Percentiles rank a stretch among this genome's conserved stretches.
These are phyloP conservation scores for Paramecium primaurelia DNA, from an alignment of 73 alveolate genomes.

Conservation along the genomic window DNA sequence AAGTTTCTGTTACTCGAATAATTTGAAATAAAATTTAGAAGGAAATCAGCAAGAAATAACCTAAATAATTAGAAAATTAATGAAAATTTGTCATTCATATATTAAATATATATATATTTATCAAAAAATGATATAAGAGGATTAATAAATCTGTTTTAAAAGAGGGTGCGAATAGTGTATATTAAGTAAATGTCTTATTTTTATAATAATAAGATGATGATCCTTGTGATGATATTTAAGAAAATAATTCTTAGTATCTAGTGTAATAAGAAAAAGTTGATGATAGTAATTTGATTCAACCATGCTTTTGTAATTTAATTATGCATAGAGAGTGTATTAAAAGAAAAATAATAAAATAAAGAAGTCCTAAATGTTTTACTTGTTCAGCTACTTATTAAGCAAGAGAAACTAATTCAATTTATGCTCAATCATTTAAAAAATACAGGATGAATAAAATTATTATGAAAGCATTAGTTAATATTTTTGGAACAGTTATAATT, in stretches of 20 bases:
- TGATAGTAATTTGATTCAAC: background rate
- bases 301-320: background rate
- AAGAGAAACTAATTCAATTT: background rate
- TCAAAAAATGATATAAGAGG: background rate
- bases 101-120: background rate
- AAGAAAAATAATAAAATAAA: background rate
- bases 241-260: background rate
- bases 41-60: background rate
- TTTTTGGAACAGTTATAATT: background rate
- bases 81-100: too few relatives aligned
- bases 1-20: too few relatives aligned
- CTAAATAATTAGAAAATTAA: background rate
- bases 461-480: background rate
- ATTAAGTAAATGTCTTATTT: background rate
- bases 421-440: background rate
- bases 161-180: background rate
- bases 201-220: background rate
- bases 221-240: background rate
- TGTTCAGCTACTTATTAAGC: background rate
- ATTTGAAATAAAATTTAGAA: too few relatives aligned
- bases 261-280: background rate
- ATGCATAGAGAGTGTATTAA: constrained; percentile 14
- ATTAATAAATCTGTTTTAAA: background rate
- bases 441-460: background rate
- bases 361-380: background rate